These are phyloP conservation scores for Phlebiopsis flavidoalba DNA, from an alignment of 768 basidiomycete species.

Conservation along the genomic window DNA sequence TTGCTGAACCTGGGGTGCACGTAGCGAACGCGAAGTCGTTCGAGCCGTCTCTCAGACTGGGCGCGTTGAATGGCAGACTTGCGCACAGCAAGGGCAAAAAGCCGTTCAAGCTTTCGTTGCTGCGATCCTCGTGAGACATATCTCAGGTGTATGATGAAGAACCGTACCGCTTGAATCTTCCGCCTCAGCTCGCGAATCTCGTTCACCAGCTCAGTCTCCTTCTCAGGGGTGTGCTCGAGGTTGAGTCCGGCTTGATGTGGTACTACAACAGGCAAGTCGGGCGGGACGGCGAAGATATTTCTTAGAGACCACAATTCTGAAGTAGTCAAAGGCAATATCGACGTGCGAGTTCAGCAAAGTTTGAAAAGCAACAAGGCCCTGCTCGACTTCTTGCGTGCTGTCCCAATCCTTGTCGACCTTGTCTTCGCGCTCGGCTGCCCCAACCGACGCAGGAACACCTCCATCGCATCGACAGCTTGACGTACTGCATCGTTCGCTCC, in stretches of 20 bases:
- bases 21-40: conserved; percentile 41
- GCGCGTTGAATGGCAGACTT: conserved; percentile 39
- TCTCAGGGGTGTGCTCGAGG: conserved; percentile 54
- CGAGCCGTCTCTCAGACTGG: conserved; percentile 40
- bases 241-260: conserved; percentile 75
- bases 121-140: conserved; percentile 21
- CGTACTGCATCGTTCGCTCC: conserved; percentile 77
- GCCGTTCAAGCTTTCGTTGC: conserved; percentile 62
- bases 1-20: conserved; percentile 33
- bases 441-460: conserved; percentile 68
- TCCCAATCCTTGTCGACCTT: conserved; percentile 44
- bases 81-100: conserved; percentile 49
- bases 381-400: conserved; percentile 64
- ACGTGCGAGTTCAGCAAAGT: conserved; percentile 85
- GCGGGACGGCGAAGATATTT: conserved; percentile 79
- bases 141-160: not conserved
- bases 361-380: conserved; percentile 82
- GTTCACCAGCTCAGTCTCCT: conserved; percentile 46
- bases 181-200: conserved; percentile 65
- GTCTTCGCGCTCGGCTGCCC: conserved; percentile 63
- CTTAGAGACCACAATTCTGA: conserved; percentile 86
- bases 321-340: conserved; percentile 88
- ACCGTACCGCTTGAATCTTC: conserved; percentile 65
- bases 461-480: conserved; percentile 74
- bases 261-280: conserved; percentile 62